Evolutionary conservation across 192 early-diverging fungal species (phyloP), one percentile per base, ranked within the genome.

Genomic region (Backusella australiensis): DNA sequence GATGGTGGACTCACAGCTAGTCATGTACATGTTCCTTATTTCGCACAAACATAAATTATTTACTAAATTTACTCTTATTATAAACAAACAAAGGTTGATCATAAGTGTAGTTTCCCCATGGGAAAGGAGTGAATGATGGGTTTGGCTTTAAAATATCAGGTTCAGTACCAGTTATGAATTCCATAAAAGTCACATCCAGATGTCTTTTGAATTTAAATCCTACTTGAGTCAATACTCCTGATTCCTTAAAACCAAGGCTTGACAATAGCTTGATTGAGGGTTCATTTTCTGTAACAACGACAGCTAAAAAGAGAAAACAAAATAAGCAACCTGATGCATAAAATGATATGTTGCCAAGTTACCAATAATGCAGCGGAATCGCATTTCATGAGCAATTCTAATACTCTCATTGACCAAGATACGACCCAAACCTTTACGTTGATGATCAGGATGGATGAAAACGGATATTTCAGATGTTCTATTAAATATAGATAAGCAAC

Each of bases 141-240:
- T 19, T 53, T 53, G n/a, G 19, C 6, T 53, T 23, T 53, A 53
- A 53, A 53, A 53, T 53, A 21, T 21, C 1, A 21, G 52, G 52
- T 19, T 53, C n/a, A 53, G 19, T 23, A 5, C n/a, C 52, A 6
- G 21, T 21, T 53, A 17, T 21, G 19, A 19, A 21, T 21, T 53
- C 52, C 17, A 49, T 86, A 89, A 2, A 75, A 75, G 49, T 79
- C 85, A 79, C 85, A 44, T 44, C 81, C 38, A 89, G 75, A 80
- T 81, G 84, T 3, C 83, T 76, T 44, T 78, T 84, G 80, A 86
- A 89, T 71, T 89, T 87, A 77, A 76, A 85, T 1, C 88, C 88
- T 6, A 83, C 77, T 39, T 89, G 79, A 39, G 69, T 75, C 79
- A 89, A 80, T 1, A 72, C 80, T 2, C 84, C 88, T 19, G 84